Conservation (phyloP, 2,329 filamentous ascomycete genomes). For the Trichoderma pleuroti region DNA sequence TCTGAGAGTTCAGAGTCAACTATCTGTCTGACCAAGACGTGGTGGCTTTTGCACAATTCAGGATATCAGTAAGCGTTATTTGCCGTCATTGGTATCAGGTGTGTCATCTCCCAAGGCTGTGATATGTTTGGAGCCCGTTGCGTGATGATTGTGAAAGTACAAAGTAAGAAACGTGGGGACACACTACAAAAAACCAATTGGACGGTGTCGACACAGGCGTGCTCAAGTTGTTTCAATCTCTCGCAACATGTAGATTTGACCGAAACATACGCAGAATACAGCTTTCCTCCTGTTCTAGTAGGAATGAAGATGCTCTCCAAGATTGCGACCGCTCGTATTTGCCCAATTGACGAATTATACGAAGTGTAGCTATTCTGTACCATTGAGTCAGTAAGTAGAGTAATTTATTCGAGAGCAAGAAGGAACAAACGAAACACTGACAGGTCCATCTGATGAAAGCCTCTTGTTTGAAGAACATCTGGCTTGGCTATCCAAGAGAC, state of each 20-base stretch:
- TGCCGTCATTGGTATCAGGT: neutral
- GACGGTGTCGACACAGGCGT: neutral
- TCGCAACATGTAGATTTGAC: neutral
- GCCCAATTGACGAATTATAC: fast-evolving
- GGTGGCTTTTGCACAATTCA: neutral
- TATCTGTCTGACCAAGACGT: neutral
- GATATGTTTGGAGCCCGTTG: neutral
- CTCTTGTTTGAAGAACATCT: neutral
- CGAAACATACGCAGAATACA: neutral
- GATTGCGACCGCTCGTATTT: neutral
- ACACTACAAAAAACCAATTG: too few species aligned
- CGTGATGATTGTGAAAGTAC: neutral
- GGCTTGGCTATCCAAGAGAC: neutral
- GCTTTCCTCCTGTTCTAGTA: neutral
- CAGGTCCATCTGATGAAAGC: fast-evolving
- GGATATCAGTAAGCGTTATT: neutral
- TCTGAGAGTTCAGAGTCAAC: neutral
- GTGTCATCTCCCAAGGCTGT: neutral
- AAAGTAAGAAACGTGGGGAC: neutral
- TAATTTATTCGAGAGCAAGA: neutral
- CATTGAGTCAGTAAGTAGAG: neutral
- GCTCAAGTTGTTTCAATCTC: neutral
- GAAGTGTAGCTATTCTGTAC: neutral
- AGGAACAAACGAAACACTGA: neutral
- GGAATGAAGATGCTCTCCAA: neutral